phyloP scores from a whole-genome alignment of 352 stramenopile species.

The Blastocystis hominis region DNA sequence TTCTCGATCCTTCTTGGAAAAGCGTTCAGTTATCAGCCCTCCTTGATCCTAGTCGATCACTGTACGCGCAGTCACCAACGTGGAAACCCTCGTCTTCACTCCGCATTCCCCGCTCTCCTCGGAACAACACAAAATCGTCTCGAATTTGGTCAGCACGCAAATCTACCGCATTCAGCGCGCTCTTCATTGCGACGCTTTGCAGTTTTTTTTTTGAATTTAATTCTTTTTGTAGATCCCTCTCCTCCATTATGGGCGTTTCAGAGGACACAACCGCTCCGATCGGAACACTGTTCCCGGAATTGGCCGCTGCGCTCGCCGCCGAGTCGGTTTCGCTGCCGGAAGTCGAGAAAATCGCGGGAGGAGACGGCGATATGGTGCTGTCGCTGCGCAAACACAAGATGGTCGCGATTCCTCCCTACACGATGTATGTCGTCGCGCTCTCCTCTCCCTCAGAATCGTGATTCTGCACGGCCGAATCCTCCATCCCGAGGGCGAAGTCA shows the following conservation, averaged over 20 bases:
- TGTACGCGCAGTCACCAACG: neutral
- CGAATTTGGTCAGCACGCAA: neutral
- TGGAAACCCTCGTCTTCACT: neutral
- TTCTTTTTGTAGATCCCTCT: neutral
- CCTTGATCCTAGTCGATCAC: neutral
- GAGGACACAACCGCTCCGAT: neutral
- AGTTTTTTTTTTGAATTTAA: neutral
- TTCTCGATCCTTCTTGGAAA: neutral
- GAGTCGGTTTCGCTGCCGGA: neutral
- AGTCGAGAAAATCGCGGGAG: neutral
- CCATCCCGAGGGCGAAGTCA: slow-evolving; percentile 6
- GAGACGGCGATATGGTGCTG: neutral
- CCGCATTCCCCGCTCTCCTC: too few species aligned
- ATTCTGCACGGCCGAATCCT: neutral
- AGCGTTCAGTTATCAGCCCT: neutral
- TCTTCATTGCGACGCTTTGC: neutral
- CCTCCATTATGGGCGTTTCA: neutral
- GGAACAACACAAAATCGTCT: neutral
- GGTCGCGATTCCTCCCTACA: slow-evolving; percentile 3
- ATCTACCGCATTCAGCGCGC: neutral
- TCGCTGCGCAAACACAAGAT: slow-evolving; percentile 13
- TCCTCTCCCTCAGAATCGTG: neutral
- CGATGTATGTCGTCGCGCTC: neutral
- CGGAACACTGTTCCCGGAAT: neutral
- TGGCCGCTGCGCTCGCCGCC: neutral